A percentile compares a stretch with the other conserved stretches of the same genome.
These are phyloP conservation scores for Mucor irregularis DNA, from an alignment of 371 early-diverging fungal genomes.

Conservation along the genomic window DNA sequence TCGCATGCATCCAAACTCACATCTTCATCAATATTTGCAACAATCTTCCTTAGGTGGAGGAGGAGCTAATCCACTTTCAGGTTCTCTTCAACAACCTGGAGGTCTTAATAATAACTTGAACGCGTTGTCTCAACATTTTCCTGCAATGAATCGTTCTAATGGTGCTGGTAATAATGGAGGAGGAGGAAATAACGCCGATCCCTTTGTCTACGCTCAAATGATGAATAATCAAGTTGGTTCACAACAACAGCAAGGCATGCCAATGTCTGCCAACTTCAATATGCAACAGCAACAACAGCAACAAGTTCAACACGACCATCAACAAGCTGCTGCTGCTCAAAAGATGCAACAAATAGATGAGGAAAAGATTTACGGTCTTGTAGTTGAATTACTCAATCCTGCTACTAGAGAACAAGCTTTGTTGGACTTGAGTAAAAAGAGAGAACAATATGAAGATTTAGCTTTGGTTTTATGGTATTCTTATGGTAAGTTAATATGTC, in stretches of 20 bases:
- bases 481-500: slow-evolving; percentile 63
- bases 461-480: slow-evolving; percentile 97
- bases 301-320: slow-evolving; percentile 27
- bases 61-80: slow-evolving; percentile 23
- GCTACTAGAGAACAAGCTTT: slow-evolving; percentile 84
- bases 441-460: slow-evolving; percentile 93
- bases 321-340: slow-evolving; percentile 22
- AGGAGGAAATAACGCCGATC: slow-evolving; percentile 24
- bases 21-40: slow-evolving; percentile 46
- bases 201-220: slow-evolving; percentile 34
- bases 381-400: slow-evolving; percentile 83
- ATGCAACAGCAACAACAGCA: slow-evolving; percentile 32
- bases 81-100: slow-evolving; percentile 14
- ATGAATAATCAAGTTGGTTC: slow-evolving; percentile 20
- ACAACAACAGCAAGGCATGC: slow-evolving; percentile 13
- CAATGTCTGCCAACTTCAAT: slow-evolving; percentile 17
- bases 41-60: slow-evolving; percentile 33
- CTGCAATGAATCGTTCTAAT: slow-evolving; percentile 21
- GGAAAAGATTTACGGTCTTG: slow-evolving; percentile 85
- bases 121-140: slow-evolving; percentile 42
- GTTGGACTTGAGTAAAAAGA: slow-evolving; percentile 88
- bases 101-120: slow-evolving; percentile 18
- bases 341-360: slow-evolving; percentile 64
- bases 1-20: neutral
- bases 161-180: too few species aligned